Conservation (phyloP, 2,329 filamentous ascomycete genomes). For the Diaporthe vaccinii region DNA sequence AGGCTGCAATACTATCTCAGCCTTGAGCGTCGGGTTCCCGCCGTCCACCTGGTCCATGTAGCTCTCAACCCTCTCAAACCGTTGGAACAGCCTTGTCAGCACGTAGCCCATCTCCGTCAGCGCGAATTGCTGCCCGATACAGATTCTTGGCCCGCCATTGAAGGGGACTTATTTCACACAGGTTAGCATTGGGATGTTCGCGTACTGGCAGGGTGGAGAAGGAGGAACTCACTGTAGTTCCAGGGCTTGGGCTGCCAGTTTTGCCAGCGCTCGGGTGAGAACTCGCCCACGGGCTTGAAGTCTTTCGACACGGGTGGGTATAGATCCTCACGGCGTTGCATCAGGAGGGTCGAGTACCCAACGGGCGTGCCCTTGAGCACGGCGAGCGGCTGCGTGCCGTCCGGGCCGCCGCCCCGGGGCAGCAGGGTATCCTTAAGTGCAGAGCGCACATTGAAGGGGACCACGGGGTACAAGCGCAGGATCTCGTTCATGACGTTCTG, state of each 20-base stretch:
- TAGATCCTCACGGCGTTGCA: slow-evolving; percentile 78
- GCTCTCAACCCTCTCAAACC: slow-evolving; percentile 74
- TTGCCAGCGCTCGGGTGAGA: slow-evolving; percentile 77
- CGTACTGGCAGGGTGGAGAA: not conserved
- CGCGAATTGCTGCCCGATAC: slow-evolving; percentile 86
- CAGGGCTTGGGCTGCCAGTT: slow-evolving; percentile 74
- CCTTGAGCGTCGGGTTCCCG: slow-evolving; percentile 66
- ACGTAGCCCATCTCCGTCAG: slow-evolving; percentile 83
- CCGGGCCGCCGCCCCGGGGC: slow-evolving; percentile 77
- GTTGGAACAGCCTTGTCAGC: slow-evolving; percentile 79
- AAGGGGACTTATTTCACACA: slow-evolving; percentile 68
- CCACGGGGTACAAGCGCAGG: slow-evolving; percentile 56
- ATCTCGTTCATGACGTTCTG: slow-evolving; percentile 46
- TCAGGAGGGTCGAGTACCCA: slow-evolving; percentile 75
- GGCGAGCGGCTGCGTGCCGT: slow-evolving; percentile 72
- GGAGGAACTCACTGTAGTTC: slow-evolving; percentile 63
- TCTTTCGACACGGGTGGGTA: slow-evolving; percentile 66
- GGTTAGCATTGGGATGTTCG: not conserved
- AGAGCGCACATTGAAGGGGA: slow-evolving; percentile 84
- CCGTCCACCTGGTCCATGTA: slow-evolving; percentile 68
- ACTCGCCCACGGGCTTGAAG: slow-evolving; percentile 63
- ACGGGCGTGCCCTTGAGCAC: slow-evolving; percentile 76
- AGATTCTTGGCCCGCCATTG: slow-evolving; percentile 80
- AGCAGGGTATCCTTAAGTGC: slow-evolving; percentile 81
- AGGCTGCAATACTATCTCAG: slow-evolving; percentile 72